Percentiles rank a stretch among this genome's conserved stretches.
phyloP scores from a whole-genome alignment of 2,329 filamentous ascomycete species.

The Ceratocystiopsis minuta region DNA sequence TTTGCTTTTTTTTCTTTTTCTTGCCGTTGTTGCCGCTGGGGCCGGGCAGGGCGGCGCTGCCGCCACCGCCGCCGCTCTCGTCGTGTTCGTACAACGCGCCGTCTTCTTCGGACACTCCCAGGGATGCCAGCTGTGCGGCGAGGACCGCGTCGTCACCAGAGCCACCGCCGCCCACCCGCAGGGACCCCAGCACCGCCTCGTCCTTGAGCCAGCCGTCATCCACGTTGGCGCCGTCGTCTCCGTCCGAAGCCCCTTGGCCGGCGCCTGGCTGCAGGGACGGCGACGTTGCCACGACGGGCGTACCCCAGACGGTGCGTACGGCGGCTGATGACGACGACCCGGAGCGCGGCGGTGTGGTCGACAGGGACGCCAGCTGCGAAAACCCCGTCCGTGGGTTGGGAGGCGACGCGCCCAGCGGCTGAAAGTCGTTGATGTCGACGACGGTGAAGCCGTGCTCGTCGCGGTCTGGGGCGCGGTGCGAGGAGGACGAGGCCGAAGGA shows the following conservation, averaged over 20 bases:
- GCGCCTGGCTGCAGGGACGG: slow-evolving; percentile 27
- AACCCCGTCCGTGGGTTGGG: slow-evolving; percentile 44
- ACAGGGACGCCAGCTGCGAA: slow-evolving; percentile 54
- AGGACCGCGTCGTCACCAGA: slow-evolving; percentile 48
- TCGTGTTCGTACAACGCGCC: slow-evolving; percentile 8
- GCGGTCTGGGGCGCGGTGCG: neutral
- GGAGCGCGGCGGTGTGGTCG: slow-evolving; percentile 53
- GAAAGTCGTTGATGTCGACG: slow-evolving; percentile 44
- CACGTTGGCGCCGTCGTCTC: slow-evolving; percentile 30
- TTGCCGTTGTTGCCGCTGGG: too few species aligned
- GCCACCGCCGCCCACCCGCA: neutral
- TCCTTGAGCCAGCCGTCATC: slow-evolving; percentile 16
- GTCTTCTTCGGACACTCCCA: slow-evolving; percentile 22
- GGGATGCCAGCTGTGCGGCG: slow-evolving; percentile 38
- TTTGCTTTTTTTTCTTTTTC: slow-evolving; percentile 55
- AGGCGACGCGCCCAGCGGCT: slow-evolving; percentile 37
- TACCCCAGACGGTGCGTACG: slow-evolving; percentile 79
- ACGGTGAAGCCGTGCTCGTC: neutral
- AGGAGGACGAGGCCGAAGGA: neutral
- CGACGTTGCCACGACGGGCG: slow-evolving; percentile 44
- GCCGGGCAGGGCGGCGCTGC: slow-evolving; percentile 10
- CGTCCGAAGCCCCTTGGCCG: neutral
- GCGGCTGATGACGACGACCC: neutral
- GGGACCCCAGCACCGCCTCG: slow-evolving; percentile 2
- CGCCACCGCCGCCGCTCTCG: slow-evolving; percentile 4